A percentile compares a stretch with the other conserved stretches of the same genome.
Evolutionary conservation across 176 grass and related monocot genomes (phyloP).

Genomic region (Phragmites australis): DNA sequence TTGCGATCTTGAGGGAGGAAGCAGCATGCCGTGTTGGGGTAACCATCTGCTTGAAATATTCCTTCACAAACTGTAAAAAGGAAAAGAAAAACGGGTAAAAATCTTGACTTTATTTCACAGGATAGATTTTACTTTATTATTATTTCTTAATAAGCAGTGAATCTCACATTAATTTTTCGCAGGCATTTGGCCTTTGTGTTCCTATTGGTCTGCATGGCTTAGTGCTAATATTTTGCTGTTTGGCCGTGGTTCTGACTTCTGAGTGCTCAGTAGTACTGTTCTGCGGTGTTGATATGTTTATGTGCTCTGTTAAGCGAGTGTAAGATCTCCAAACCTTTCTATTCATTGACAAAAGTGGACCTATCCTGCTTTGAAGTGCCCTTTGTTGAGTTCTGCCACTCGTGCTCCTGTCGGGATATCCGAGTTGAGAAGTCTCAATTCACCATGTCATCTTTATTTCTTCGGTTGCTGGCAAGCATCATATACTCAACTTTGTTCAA

Average conservation of each 20-base stretch:
- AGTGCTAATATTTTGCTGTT: conserved; percentile 39
- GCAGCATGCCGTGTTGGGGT: conserved; percentile 2
- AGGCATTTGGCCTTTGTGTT: conserved; percentile 49
- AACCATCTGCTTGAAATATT: conserved; percentile 13
- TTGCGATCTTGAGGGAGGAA: conserved; percentile 18
- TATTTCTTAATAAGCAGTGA: conserved; percentile 22
- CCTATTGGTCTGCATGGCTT: conserved; percentile 33
- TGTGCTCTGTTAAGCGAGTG: not conserved
- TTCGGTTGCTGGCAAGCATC: conserved; percentile 20
- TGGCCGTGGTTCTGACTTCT: conserved; percentile 27
- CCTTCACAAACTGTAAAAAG: conserved; percentile 12
- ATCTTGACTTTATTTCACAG: conserved; percentile 29
- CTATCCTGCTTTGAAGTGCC: not conserved
- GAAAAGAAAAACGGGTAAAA: conserved; percentile 41
- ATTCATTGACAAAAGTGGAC: not conserved
- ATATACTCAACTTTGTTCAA: not conserved
- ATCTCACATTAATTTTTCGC: conserved; percentile 46
- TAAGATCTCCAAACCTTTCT: conserved; percentile 1
- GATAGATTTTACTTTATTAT: conserved; percentile 4
- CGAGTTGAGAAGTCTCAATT: not conserved
- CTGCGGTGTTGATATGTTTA: not conserved
- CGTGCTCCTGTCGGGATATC: not conserved
- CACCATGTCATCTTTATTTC: conserved; percentile 5
- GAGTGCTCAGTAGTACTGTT: conserved; percentile 6
- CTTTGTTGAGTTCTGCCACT: not conserved